Evolutionary conservation across 2,329 filamentous ascomycete species (phyloP).

Genomic region (Aureobasidium sp.): DNA sequence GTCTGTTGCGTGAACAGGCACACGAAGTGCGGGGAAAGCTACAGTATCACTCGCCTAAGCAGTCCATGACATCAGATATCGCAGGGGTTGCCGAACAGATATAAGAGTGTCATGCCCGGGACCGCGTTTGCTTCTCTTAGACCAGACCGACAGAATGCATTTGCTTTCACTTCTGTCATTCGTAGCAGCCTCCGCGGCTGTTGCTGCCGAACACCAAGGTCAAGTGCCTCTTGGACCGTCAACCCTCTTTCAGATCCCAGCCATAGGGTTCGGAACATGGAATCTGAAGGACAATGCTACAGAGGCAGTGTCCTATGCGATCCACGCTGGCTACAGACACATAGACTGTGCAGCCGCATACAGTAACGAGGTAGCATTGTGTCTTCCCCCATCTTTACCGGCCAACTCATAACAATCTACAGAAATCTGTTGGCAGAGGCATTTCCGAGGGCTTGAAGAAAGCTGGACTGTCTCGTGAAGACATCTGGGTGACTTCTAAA

Average conservation of each 20-base stretch:
- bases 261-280: constrained; percentile 35
- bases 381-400: too few species aligned
- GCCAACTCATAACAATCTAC: not conserved
- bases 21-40: constrained; percentile 4
- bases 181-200: constrained; percentile 17
- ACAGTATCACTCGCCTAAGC: not conserved
- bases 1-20: not conserved
- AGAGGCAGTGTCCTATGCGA: constrained; percentile 32
- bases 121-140: not conserved
- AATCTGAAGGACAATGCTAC: constrained; percentile 31
- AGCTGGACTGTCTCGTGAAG: constrained; percentile 28
- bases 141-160: not conserved
- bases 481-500: constrained; percentile 35
- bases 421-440: constrained; percentile 36
- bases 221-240: constrained; percentile 24
- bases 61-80: constrained; percentile 6
- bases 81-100: not conserved
- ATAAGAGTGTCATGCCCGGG: not conserved
- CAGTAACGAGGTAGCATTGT: constrained; percentile 30
- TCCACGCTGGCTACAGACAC: constrained; percentile 48
- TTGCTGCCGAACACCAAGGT: not conserved
- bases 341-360: constrained; percentile 45
- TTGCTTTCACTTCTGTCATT: constrained; percentile 20
- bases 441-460: constrained; percentile 32
- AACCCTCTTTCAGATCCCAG: constrained; percentile 26